A percentile compares a stretch with the other conserved stretches of the same genome.
Conservation (phyloP, 805 yeast genomes). For the Wickerhamomyces ciferrii region DNA sequence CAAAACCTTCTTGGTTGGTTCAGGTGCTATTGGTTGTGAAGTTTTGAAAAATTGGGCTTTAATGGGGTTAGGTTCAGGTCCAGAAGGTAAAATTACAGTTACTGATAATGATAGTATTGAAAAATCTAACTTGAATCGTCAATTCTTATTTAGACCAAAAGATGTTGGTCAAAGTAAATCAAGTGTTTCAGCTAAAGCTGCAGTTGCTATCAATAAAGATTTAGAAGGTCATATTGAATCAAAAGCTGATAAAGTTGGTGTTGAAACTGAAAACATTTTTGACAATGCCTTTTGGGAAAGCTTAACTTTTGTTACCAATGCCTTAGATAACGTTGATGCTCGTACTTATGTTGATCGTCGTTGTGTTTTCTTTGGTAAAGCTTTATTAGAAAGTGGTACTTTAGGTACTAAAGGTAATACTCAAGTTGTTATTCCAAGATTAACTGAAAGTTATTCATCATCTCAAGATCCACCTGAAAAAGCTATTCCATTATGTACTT, state of each 20-base stretch:
- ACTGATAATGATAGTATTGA: slow-evolving; percentile 96
- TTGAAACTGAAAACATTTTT: slow-evolving; percentile 86
- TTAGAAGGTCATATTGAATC: slow-evolving; percentile 72
- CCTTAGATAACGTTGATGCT: slow-evolving; percentile 96
- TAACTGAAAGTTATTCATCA: slow-evolving; percentile 94
- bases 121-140: slow-evolving; percentile 93
- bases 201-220: slow-evolving; percentile 78
- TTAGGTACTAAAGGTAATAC: slow-evolving; percentile 98
- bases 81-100: slow-evolving; percentile 74
- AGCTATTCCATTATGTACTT: slow-evolving; percentile 93
- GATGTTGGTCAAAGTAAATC: slow-evolving; percentile 93
- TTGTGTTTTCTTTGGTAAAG: slow-evolving; percentile 87
- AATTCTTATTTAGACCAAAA: slow-evolving; percentile 87
- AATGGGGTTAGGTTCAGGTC: slow-evolving; percentile 92
- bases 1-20: slow-evolving; percentile 86
- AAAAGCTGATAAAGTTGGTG: slow-evolving; percentile 82
- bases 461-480: slow-evolving; percentile 99
- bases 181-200: slow-evolving; percentile 86
- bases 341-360: slow-evolving; percentile 97
- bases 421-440: slow-evolving; percentile 88
- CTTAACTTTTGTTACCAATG: slow-evolving; percentile 90
- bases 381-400: slow-evolving; percentile 94
- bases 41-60: slow-evolving; percentile 98
- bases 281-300: slow-evolving; percentile 80
- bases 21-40: slow-evolving; percentile 99